Evolutionary conservation across 768 basidiomycete species (phyloP).

Genomic region (Pseudohyphozyma bogoriensis): DNA sequence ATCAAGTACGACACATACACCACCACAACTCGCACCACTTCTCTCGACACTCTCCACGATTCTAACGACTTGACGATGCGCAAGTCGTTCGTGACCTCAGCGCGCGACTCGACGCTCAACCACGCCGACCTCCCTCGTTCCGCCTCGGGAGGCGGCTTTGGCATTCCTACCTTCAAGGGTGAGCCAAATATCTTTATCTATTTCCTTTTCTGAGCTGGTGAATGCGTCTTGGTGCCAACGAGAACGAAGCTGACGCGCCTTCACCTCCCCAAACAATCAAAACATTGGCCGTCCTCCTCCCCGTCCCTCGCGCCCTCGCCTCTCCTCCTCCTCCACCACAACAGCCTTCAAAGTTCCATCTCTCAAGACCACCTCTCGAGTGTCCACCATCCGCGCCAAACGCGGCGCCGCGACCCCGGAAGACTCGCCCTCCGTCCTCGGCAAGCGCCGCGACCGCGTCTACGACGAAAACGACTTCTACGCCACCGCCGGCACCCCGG

Average conservation of each 20-base stretch:
- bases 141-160: slow-evolving; percentile 37
- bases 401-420: slow-evolving; percentile 24
- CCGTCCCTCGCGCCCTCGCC: not conserved
- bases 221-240: no score
- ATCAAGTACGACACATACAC: no score
- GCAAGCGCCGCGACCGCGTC: slow-evolving; percentile 19
- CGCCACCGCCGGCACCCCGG: slow-evolving; percentile 44
- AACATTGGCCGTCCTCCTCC: not conserved
- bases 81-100: slow-evolving; percentile 1
- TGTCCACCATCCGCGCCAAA: slow-evolving; percentile 9
- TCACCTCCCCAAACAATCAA: no score
- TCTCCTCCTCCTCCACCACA: not conserved
- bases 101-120: not conserved
- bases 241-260: no score
- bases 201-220: no score
- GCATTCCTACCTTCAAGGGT: slow-evolving; percentile 34
- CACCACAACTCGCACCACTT: no score
- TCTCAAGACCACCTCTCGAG: slow-evolving; percentile 6
- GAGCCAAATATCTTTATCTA: no score
- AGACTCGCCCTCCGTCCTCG: slow-evolving; percentile 21
- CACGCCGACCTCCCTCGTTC: not conserved
- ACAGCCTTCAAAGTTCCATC: slow-evolving; percentile 38
- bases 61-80: no score
- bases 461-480: slow-evolving; percentile 32
- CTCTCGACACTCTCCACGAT: not conserved